Base-by-base conservation (phyloP, 1,284 basidiomycete species). In the Pyrrhoderma noxium region DNA sequence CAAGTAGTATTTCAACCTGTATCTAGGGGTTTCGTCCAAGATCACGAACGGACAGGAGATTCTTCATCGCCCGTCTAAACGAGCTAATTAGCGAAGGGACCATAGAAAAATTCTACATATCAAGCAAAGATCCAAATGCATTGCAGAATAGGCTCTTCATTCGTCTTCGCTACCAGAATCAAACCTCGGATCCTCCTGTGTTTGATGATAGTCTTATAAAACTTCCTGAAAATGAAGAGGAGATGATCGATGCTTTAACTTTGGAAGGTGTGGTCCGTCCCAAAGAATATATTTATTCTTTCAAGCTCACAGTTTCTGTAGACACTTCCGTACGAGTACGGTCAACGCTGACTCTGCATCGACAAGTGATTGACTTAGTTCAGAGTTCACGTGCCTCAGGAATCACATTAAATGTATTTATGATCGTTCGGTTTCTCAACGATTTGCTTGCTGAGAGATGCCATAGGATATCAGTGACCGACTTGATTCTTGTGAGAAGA, bases 341-440 rank as follows among this genome's bases (percentile, higher is more conserved):
- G 59, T 63, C 72, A 55, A 82, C 81, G 58, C 60, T 79, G 9
- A 80, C 85, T 2, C 71, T 90, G 45, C 85, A 90, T 59, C 79
- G 79, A 53, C 89, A 92, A 63, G 79, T 91, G 3, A 68, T 85
- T 25, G 75, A 85, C 57, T 64, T 88, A 14, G 65, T 92, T 14
- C 77, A 84, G 56, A 75, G 79, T 47, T 73, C 84, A 11, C 84
- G 80, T 3, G 72, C 72, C 1, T 68, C 66, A 38, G 89, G 89
- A 11, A 72, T 86, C 70, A 90, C 85, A 8, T 66, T 87, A 34
- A 78, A 75, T 60, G 89, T 89, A 63, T 61, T 68, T 59, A n/a
- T 50, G 45, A 9, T 31, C 23, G 42, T 54, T 36, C 49, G 21
- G 53, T 53, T 8, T 14, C 36, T 44, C 37, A 44, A 13, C 13